These are phyloP conservation scores for Vachellia collinsii DNA, from an alignment of 306 rosid genomes.

Conservation along the genomic window DNA sequence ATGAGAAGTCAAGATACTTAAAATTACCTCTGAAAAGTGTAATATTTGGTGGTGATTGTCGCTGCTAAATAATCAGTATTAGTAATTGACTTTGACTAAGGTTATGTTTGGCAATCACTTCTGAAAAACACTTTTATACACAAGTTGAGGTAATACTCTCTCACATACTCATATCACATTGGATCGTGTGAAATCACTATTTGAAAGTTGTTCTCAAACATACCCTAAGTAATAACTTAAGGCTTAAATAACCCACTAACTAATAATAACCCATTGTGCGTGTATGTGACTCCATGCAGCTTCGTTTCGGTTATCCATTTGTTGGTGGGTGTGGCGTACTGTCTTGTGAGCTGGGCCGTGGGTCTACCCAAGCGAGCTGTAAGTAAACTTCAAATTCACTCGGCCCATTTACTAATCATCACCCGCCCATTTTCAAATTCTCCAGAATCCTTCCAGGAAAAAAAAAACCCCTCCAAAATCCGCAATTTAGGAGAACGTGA, in stretches of 20 bases:
- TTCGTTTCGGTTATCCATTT: slow-evolving; percentile 91
- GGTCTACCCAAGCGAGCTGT: slow-evolving; percentile 97
- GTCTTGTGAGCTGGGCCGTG: slow-evolving; percentile 77
- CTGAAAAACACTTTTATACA: too few species aligned
- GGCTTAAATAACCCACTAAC: neutral
- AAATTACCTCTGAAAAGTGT: neutral
- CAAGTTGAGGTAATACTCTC: too few species aligned
- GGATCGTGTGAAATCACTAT: too few species aligned
- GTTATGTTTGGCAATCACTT: too few species aligned
- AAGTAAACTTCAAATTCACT: slow-evolving; percentile 42
- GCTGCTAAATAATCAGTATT: neutral
- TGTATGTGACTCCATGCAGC: slow-evolving; percentile 46
- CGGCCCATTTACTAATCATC: slow-evolving; percentile 43
- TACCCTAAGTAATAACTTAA: neutral
- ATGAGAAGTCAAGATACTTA: neutral
- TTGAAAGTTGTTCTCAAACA: too few species aligned
- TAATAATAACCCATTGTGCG: neutral
- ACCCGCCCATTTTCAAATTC: neutral
- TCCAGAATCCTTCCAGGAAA: neutral
- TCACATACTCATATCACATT: too few species aligned
- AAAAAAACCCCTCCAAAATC: neutral
- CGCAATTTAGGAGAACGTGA: neutral
- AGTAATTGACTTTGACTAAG: neutral
- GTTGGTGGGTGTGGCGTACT: slow-evolving; percentile 84
- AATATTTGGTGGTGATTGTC: neutral